Evolutionary conservation across 306 rosid species (phyloP).

Genomic region (Vicia villosa): DNA sequence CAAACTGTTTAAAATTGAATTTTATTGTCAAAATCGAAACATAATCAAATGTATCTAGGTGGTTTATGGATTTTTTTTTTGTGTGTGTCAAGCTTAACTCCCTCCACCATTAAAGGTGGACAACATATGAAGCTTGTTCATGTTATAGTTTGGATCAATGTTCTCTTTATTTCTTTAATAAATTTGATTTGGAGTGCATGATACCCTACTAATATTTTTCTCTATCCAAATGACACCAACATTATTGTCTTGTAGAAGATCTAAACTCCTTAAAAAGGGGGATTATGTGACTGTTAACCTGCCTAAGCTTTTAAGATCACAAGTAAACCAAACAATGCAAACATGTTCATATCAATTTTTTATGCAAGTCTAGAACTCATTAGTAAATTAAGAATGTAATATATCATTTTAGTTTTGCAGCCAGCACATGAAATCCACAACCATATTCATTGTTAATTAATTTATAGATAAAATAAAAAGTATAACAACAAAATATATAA

Average conservation of each 20-base stretch:
- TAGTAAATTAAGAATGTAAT: background rate
- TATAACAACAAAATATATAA: background rate
- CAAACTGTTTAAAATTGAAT: too few relatives aligned
- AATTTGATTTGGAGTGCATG: background rate
- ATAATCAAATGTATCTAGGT: too few relatives aligned
- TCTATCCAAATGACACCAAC: background rate
- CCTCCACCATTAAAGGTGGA: too few relatives aligned
- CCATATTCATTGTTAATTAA: background rate
- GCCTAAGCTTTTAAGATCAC: background rate
- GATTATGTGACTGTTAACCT: conserved; percentile 40
- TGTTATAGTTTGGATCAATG: too few relatives aligned
- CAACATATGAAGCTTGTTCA: too few relatives aligned
- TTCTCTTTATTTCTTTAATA: too few relatives aligned
- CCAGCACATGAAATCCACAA: conserved; percentile 42
- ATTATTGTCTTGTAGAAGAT: background rate
- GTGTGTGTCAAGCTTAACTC: too few relatives aligned
- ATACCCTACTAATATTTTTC: background rate
- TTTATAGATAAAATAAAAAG: background rate
- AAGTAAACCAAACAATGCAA: background rate
- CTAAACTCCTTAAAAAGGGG: conserved; percentile 30
- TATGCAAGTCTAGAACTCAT: conserved; percentile 16
- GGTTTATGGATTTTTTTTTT: too few relatives aligned
- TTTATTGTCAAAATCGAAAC: too few relatives aligned
- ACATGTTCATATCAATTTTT: background rate
- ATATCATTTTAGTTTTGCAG: conserved; percentile 17